Conservation (phyloP, 2,329 filamentous ascomycete species). For the Graphiopsis chlorocephala region DNA sequence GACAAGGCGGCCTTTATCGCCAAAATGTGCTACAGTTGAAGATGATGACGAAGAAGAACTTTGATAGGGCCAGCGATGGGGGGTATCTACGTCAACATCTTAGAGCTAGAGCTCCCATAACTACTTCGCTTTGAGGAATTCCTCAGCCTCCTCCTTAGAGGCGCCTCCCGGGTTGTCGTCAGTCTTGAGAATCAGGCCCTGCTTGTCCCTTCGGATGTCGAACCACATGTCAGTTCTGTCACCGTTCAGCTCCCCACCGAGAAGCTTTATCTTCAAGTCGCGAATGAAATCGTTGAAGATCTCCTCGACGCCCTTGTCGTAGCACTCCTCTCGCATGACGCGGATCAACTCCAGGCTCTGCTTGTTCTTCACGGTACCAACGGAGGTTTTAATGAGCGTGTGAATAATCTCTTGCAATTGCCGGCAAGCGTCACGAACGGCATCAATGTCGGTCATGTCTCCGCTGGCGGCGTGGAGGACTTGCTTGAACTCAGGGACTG, state of each 20-base stretch:
- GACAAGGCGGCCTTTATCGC: not conserved
- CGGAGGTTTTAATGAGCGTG: constrained; percentile 65
- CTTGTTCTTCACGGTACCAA: constrained; percentile 72
- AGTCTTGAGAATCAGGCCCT: not conserved
- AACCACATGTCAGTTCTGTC: constrained; percentile 83
- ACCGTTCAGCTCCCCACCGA: constrained; percentile 68
- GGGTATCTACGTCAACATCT: not conserved
- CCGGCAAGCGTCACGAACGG: constrained; percentile 65
- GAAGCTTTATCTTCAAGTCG: constrained; percentile 68
- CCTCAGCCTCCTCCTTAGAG: constrained; percentile 3
- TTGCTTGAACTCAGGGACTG: constrained; percentile 88
- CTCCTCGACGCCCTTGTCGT: constrained; percentile 69
- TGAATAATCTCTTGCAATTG: constrained; percentile 74
- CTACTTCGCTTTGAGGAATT: not conserved
- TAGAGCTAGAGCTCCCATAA: constrained; percentile 14
- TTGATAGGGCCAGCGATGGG: not conserved
- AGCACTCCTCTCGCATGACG: constrained; percentile 74
- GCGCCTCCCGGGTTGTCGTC: constrained; percentile 4
- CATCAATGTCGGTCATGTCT: constrained; percentile 54
- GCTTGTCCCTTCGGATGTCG: constrained; percentile 45
- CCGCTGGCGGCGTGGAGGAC: constrained; percentile 55
- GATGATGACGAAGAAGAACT: not conserved
- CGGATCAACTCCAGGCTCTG: constrained; percentile 72
- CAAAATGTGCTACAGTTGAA: not conserved
- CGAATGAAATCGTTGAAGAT: constrained; percentile 73